These are phyloP conservation scores for Aureobasidium subglaciale DNA, from an alignment of 2,329 filamentous ascomycete species.

Conservation along the genomic window DNA sequence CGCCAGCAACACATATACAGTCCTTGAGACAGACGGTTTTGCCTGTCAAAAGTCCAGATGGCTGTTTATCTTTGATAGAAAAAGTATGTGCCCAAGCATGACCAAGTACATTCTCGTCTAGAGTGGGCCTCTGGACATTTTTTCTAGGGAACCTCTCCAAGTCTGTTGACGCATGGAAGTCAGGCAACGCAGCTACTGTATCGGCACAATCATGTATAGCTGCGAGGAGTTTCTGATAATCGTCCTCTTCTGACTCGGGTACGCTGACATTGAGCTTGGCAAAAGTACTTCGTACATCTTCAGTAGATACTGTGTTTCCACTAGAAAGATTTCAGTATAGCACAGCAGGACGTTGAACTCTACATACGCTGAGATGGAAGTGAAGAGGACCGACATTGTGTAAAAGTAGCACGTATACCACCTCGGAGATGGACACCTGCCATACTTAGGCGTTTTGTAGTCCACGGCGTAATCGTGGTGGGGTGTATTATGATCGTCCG, in stretches of 20 bases:
- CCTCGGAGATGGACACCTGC: not conserved
- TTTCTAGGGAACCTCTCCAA: slow-evolving; percentile 39
- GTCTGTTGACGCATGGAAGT: slow-evolving; percentile 41
- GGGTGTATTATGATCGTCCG: not conserved
- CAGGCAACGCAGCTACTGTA: slow-evolving; percentile 37
- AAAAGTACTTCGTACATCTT: not conserved
- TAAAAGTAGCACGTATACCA: not conserved
- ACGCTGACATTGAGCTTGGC: not conserved
- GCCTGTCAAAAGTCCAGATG: slow-evolving; percentile 29
- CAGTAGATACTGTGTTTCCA: not conserved
- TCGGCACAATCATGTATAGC: slow-evolving; percentile 48
- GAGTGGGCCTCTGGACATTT: slow-evolving; percentile 34
- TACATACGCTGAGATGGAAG: not conserved
- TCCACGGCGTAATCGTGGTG: not conserved
- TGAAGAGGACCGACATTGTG: not conserved
- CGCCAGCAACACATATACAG: slow-evolving; percentile 47
- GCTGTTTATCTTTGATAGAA: slow-evolving; percentile 32
- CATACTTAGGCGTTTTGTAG: not conserved
- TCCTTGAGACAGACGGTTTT: slow-evolving; percentile 49
- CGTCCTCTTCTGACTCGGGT: slow-evolving; percentile 19
- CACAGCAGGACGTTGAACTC: not conserved
- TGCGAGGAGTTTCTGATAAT: slow-evolving; percentile 44
- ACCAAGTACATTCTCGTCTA: slow-evolving; percentile 38
- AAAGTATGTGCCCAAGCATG: slow-evolving; percentile 48
- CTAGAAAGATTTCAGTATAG: not conserved